Base-by-base conservation (phyloP, 192 early-diverging fungal species). In the Coemansia pectinata region DNA sequence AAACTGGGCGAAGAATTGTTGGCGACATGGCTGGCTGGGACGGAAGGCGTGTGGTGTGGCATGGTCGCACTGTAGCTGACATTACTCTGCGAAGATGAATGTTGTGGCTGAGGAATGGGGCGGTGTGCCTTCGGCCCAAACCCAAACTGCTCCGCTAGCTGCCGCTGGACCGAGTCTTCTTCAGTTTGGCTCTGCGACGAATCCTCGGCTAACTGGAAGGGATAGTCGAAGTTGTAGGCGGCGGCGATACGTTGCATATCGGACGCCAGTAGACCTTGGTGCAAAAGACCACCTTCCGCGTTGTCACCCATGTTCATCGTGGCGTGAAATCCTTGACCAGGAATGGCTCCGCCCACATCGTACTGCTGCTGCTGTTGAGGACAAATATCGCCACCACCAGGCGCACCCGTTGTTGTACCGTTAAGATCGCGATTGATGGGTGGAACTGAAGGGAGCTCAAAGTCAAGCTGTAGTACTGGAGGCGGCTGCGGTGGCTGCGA, bases 391-490 rank as follows among this genome's bases (percentile, higher is more conserved):
- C 7, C 15, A 11, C 5, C 29, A 34, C 29, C 15, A 17, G 55
- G 14, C 29, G 15, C 31, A n/a, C 6, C 3, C 2, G 29, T 7
- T 6, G 29, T 33, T 15, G 62, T 19, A 3, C 33, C 34, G 45
- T 45, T 67, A 42, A 73, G 53, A 6, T 41, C 67, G 38, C 71
- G 11, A 11, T 57, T 67, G 34, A 55, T 58, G 3, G 71, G 61
- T 12, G 68, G 39, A n/a, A 71, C 36, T 21, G 33, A 21, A 1
- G 80, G 80, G 45, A 83, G 66, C 19, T 71, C 58, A 59, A 83
- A 66, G 38, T 70, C 63, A 5, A 83, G 65, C 59, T 74, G 71
- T 14, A 83, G 69, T 19, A 76, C 80, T 15, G 79, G 79, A 7
- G 73, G 65, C 12, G 78, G 73, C 11, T 66, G 47, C 11, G 55